These are phyloP conservation scores for Lomentospora prolificans DNA, from an alignment of 2,329 filamentous ascomycete species.

Conservation along the genomic window DNA sequence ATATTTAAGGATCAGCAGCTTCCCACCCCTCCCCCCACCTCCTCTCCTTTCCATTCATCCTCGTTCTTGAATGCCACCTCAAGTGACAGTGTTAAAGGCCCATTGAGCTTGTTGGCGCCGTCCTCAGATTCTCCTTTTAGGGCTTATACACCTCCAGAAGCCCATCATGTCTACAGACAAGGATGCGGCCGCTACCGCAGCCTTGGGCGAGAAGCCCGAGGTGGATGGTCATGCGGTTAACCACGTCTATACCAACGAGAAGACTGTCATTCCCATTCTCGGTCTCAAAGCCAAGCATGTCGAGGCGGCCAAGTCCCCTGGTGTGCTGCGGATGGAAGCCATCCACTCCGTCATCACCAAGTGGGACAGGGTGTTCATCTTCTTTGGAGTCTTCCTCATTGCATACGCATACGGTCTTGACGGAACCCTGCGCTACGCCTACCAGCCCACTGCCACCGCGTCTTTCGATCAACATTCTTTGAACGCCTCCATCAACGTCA, in stretches of 20 bases:
- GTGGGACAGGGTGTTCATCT: conserved; percentile 45
- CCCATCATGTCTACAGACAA: neutral
- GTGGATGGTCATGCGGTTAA: too few relatives aligned
- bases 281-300: neutral
- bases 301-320: conserved; percentile 29
- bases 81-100: neutral
- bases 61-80: neutral
- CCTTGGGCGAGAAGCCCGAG: neutral
- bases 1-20: neutral
- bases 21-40: neutral
- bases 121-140: neutral
- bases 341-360: conserved; percentile 41
- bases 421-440: conserved; percentile 43
- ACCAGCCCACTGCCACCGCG: conserved; percentile 45
- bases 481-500: conserved; percentile 45
- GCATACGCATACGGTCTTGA: conserved; percentile 56
- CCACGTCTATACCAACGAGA: neutral
- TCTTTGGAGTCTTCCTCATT: conserved; percentile 51
- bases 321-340: conserved; percentile 50
- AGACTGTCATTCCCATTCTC: neutral
- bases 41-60: neutral
- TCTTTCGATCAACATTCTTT: conserved; percentile 42
- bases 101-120: neutral
- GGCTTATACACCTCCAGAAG: neutral
- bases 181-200: neutral